Conservation (phyloP, 2,329 filamentous ascomycete genomes). For the Phialophora macrospora region DNA sequence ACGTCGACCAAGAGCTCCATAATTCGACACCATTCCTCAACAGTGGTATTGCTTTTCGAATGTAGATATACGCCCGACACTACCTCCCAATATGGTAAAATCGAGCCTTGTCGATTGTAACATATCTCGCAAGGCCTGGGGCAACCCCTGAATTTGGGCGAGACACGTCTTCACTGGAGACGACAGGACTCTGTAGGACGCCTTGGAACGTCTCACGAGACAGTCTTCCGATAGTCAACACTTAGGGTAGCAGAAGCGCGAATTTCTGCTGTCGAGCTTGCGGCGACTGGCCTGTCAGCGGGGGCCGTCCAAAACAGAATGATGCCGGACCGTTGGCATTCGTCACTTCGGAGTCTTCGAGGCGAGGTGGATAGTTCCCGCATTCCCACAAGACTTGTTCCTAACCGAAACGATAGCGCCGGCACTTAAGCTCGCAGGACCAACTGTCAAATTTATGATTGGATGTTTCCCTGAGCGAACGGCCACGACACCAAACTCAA, state of each 20-base stretch:
- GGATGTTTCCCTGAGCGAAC: not conserved
- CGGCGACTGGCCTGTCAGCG: slow-evolving; percentile 15
- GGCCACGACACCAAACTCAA: not conserved
- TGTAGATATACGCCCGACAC: slow-evolving; percentile 10
- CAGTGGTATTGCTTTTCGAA: not conserved
- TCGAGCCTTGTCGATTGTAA: not conserved
- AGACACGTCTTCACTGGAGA: not conserved
- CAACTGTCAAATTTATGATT: not conserved
- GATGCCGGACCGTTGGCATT: not conserved
- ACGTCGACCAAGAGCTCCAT: not conserved
- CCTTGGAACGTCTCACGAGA: not conserved
- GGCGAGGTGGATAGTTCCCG: slow-evolving; percentile 14
- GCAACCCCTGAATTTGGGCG: not conserved
- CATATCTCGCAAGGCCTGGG: not conserved
- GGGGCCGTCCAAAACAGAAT: not conserved
- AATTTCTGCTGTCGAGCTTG: not conserved
- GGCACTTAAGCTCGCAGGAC: not conserved
- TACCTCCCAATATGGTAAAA: not conserved
- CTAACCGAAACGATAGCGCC: slow-evolving; percentile 15
- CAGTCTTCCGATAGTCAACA: not conserved
- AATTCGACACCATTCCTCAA: not conserved
- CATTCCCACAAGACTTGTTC: not conserved
- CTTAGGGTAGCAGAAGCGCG: not conserved
- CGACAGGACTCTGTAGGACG: not conserved
- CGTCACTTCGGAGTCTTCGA: slow-evolving; percentile 14